Evolutionary conservation across 2,329 filamentous ascomycete species (phyloP).

Genomic region (Microcyclosporella mali): DNA sequence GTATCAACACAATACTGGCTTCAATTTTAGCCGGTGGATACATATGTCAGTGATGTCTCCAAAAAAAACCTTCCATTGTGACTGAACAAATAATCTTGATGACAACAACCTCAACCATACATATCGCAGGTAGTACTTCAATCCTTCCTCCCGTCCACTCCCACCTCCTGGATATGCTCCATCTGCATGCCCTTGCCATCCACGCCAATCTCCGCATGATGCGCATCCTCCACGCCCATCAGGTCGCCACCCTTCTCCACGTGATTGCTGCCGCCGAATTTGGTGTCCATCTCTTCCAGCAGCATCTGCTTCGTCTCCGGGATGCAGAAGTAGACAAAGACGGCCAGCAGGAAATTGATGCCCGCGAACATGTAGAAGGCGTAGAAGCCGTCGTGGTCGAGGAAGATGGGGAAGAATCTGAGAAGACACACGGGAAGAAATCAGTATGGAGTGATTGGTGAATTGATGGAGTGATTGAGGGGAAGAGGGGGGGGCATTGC

Average conservation of each 20-base stretch:
- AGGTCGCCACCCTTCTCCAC: constrained; percentile 50
- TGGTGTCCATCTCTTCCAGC: constrained; percentile 52
- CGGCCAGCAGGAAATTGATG: constrained; percentile 37
- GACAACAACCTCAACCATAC: too few relatives aligned
- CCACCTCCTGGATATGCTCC: constrained; percentile 15
- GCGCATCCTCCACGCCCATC: constrained; percentile 31
- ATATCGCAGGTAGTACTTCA: too few relatives aligned
- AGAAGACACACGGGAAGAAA: too few relatives aligned
- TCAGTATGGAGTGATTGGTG: too few relatives aligned
- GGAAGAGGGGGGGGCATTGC: too few relatives aligned
- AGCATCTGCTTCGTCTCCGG: constrained; percentile 42
- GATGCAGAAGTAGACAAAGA: constrained; percentile 35
- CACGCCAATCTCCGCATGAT: constrained; percentile 23
- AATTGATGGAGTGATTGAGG: too few relatives aligned
- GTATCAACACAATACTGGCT: too few relatives aligned
- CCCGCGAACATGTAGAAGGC: constrained; percentile 52
- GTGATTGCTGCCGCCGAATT: constrained; percentile 54
- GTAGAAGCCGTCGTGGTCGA: constrained; percentile 52
- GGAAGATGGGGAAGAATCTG: constrained; percentile 49
- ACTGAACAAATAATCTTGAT: too few relatives aligned
- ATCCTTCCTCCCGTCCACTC: neutral
- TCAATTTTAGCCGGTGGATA: too few relatives aligned
- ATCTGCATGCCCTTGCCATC: constrained; percentile 9
- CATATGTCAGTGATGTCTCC: too few relatives aligned
- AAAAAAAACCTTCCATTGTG: too few relatives aligned